Conservation (phyloP, 441 rosid genomes). For the Brassica hybrid region DNA sequence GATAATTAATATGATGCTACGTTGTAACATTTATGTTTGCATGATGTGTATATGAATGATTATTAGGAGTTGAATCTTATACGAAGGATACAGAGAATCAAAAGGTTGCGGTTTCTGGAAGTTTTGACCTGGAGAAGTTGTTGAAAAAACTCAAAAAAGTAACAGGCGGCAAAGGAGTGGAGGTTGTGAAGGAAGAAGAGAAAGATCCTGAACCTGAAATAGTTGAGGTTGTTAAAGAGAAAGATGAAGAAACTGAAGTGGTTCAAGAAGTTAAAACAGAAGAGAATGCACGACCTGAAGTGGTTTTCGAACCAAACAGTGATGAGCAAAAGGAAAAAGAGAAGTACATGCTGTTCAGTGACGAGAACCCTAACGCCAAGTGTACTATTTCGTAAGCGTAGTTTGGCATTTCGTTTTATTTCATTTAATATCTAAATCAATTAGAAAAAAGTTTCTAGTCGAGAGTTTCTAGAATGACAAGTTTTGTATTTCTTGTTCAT, state of each 20-base stretch:
- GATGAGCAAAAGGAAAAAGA: constrained; percentile 38
- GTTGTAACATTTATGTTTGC: not conserved
- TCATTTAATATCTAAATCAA: not conserved
- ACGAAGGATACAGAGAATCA: constrained; percentile 53
- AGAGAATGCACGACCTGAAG: not conserved
- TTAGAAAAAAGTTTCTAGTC: not conserved
- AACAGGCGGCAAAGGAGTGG: constrained; percentile 54
- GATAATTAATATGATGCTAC: not conserved
- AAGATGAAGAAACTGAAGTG: not conserved
- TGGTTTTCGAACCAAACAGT: not conserved
- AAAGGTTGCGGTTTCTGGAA: constrained; percentile 50
- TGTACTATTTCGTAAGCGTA: constrained; percentile 49
- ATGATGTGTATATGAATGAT: constrained; percentile 15
- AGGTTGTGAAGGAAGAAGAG: constrained; percentile 41
- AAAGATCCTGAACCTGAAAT: constrained; percentile 17
- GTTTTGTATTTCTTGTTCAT: not conserved
- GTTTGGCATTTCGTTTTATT: not conserved
- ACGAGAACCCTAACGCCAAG: constrained; percentile 67
- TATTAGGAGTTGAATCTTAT: constrained; percentile 62
- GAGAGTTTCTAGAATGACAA: not conserved
- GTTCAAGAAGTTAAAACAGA: not conserved
- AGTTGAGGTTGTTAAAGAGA: not conserved
- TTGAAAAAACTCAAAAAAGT: constrained; percentile 60
- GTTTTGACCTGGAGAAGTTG: constrained; percentile 53
- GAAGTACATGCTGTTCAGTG: constrained; percentile 52